phyloP scores from a whole-genome alignment of 1,139 yeast species.

The Geotrichum fermentans region DNA sequence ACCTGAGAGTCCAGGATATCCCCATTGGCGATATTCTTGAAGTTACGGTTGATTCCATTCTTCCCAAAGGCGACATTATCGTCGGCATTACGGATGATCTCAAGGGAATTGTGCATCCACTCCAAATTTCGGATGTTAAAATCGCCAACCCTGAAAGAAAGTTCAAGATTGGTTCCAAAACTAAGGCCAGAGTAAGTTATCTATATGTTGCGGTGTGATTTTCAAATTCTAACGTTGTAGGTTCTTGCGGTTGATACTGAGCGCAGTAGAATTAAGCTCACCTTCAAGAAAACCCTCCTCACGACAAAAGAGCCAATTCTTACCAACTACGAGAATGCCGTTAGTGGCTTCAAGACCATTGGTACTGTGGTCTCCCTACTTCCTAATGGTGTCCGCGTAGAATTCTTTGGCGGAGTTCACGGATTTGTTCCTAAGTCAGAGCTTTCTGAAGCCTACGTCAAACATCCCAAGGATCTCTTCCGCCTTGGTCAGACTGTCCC shows the following conservation, averaged over 20 bases:
- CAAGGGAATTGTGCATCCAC: constrained; percentile 67
- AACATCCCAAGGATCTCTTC: constrained; percentile 70
- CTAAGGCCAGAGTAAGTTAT: constrained; percentile 57
- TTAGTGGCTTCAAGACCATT: constrained; percentile 56
- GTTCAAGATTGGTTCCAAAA: constrained; percentile 75
- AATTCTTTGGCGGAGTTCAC: constrained; percentile 71
- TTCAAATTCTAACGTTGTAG: constrained; percentile 20
- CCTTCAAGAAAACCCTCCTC: constrained; percentile 80
- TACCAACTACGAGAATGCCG: constrained; percentile 49
- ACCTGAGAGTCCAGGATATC: constrained; percentile 62
- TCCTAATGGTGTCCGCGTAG: constrained; percentile 58
- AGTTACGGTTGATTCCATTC: constrained; percentile 53
- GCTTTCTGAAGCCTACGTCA: constrained; percentile 82
- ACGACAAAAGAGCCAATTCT: constrained; percentile 59
- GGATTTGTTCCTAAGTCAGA: constrained; percentile 85
- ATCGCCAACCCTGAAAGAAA: constrained; percentile 87
- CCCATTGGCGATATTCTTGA: constrained; percentile 58
- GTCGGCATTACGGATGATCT: constrained; percentile 62
- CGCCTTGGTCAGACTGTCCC: constrained; percentile 79
- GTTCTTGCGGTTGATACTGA: constrained; percentile 41
- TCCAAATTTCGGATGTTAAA: constrained; percentile 79
- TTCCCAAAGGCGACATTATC: constrained; percentile 65
- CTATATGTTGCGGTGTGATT: constrained; percentile 23
- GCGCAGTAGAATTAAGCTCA: constrained; percentile 50
- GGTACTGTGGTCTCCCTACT: constrained; percentile 74